Conservation (phyloP, 2,329 filamentous ascomycete species). For the Periglandula ipomoeae region DNA sequence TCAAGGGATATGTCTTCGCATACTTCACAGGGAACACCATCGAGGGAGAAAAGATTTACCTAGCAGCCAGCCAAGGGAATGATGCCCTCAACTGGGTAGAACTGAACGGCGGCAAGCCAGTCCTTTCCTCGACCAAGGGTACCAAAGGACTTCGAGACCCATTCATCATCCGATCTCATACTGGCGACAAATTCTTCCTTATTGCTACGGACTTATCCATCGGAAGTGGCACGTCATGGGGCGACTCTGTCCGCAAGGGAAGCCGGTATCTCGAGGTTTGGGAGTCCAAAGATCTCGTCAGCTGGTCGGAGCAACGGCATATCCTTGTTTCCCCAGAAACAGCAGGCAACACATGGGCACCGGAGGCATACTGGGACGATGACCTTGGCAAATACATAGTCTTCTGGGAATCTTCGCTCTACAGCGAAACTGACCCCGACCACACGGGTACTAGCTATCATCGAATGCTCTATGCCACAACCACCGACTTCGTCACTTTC, state of each 20-base stretch:
- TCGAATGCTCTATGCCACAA: constrained; percentile 1
- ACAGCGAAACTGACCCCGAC: not conserved
- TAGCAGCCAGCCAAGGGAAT: not conserved
- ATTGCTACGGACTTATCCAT: constrained; percentile 3
- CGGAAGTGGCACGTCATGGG: constrained; percentile 4
- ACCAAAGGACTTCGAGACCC: constrained; percentile 1
- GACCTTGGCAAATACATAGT: constrained; percentile 1
- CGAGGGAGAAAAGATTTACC: constrained; percentile 2
- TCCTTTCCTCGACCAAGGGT: not conserved
- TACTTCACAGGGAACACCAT: constrained; percentile 3
- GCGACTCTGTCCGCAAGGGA: not conserved
- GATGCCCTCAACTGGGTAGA: constrained; percentile 1
- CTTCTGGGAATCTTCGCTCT: constrained; percentile 1
- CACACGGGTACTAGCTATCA: not conserved
- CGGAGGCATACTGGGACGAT: not conserved
- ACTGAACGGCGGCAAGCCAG: not conserved
- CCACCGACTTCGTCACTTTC: not conserved
- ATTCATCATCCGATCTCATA: constrained; percentile 2
- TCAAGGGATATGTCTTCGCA: not conserved
- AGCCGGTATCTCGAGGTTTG: constrained; percentile 2
- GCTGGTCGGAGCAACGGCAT: not conserved
- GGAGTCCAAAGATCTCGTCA: constrained; percentile 1
- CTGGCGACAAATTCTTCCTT: constrained; percentile 4
- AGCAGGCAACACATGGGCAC: constrained; percentile 2
- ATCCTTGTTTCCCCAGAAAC: not conserved